Base-by-base conservation (phyloP, 164 flowering plant species). In the Piper betle region DNA sequence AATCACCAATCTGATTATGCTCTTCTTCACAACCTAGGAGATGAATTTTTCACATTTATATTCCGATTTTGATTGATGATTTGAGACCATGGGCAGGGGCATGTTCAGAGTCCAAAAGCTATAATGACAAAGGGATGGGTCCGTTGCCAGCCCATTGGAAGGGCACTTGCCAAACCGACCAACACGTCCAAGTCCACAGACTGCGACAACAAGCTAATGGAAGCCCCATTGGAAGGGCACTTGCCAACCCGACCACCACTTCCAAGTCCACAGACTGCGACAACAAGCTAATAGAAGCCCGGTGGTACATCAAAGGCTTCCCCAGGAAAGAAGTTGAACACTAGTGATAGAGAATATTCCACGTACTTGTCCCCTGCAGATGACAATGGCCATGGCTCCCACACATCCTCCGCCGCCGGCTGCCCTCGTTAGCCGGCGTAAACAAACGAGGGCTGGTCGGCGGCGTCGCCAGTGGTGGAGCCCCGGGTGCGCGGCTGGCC, bases 161-260 rank as follows among this genome's bases (percentile, higher is more conserved):
- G n/a, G n/a, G n/a, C n/a, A n/a, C n/a, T n/a, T n/a, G n/a, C n/a
- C n/a, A n/a, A n/a, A n/a, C n/a, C n/a, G n/a, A n/a, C n/a, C n/a
- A n/a, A n/a, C n/a, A n/a, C n/a, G n/a, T n/a, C n/a, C n/a, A n/a
- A n/a, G n/a, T n/a, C n/a, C n/a, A n/a, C n/a, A n/a, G n/a, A n/a
- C n/a, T n/a, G n/a, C n/a, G n/a, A n/a, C n/a, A n/a, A n/a, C n/a
- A n/a, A n/a, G n/a, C n/a, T n/a, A n/a, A n/a, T n/a, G n/a, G n/a
- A n/a, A n/a, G n/a, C n/a, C n/a, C n/a, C n/a, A n/a, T 16, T 82
- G 86, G 86, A 79, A 76, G 16, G 83, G 86, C 33, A 67, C 53
- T 13, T 79, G 86, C 25, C 71, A 72, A 55, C 18, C 60, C 0
- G 83, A 77, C 17, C 71, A 74, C 20, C 67, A 9, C 5, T 1